Evolutionary conservation across 2,329 filamentous ascomycete genomes (phyloP).

Genomic region (Botrytis paeoniae): DNA sequence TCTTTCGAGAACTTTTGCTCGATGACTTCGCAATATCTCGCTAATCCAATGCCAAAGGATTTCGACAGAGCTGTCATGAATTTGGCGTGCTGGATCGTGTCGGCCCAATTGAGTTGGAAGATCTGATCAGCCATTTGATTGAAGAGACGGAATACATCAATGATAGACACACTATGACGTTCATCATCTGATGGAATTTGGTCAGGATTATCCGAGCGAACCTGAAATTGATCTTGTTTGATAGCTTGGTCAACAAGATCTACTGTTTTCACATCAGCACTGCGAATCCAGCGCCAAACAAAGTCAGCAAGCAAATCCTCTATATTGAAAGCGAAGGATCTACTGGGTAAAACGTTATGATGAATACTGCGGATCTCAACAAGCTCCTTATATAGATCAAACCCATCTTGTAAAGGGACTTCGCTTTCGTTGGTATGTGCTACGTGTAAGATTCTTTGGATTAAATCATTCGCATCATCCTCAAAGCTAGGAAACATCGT

Average conservation of each 20-base stretch:
- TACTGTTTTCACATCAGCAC: slow-evolving; percentile 74
- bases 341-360: slow-evolving; percentile 65
- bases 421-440: slow-evolving; percentile 68
- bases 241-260: slow-evolving; percentile 87
- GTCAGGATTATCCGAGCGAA: slow-evolving; percentile 62
- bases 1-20: slow-evolving; percentile 83
- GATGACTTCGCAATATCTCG: slow-evolving; percentile 86
- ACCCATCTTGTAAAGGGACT: slow-evolving; percentile 85
- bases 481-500: slow-evolving; percentile 89
- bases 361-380: slow-evolving; percentile 83
- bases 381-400: slow-evolving; percentile 87
- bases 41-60: slow-evolving; percentile 76
- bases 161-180: slow-evolving; percentile 86
- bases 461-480: slow-evolving; percentile 80
- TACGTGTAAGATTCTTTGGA: slow-evolving; percentile 74
- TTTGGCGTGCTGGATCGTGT: slow-evolving; percentile 88
- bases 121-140: slow-evolving; percentile 89
- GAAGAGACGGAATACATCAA: slow-evolving; percentile 92
- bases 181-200: slow-evolving; percentile 71
- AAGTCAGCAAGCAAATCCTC: slow-evolving; percentile 85
- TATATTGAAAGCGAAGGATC: slow-evolving; percentile 81
- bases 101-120: slow-evolving; percentile 82
- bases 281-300: slow-evolving; percentile 91
- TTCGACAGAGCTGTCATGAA: slow-evolving; percentile 95
- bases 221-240: slow-evolving; percentile 82